Conservation (phyloP, 2,329 filamentous ascomycete species). For the Monosporascus cannonballus region DNA sequence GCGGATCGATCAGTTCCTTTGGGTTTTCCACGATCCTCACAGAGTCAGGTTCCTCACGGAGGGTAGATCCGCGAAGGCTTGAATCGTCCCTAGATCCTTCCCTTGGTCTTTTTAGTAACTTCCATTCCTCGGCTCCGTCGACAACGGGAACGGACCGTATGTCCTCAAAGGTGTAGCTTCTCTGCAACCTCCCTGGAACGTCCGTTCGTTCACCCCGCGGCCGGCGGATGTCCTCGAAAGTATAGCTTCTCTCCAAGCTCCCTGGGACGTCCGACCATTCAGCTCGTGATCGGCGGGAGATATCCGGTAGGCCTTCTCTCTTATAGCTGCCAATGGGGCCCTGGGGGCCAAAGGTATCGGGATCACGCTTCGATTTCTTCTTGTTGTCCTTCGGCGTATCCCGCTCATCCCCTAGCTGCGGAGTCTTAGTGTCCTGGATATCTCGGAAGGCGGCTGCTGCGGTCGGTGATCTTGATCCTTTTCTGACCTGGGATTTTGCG, state of each 20-base stretch:
- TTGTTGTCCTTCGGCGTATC: constrained; percentile 6
- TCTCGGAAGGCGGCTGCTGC: constrained; percentile 9
- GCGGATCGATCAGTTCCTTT: constrained; percentile 32
- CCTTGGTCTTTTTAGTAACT: constrained; percentile 25
- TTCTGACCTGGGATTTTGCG: constrained; percentile 18
- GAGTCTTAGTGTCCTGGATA: constrained; percentile 5
- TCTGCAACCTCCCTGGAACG: constrained; percentile 10
- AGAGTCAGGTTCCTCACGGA: constrained; percentile 20
- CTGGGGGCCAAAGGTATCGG: constrained; percentile 1
- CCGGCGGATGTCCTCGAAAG: constrained; percentile 23
- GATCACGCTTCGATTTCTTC: constrained; percentile 3
- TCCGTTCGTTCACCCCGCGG: constrained; percentile 7
- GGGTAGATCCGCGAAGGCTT: constrained; percentile 22
- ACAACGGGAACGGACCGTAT: constrained; percentile 12
- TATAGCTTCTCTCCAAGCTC: constrained; percentile 18
- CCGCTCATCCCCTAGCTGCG: constrained; percentile 5
- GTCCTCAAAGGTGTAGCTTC: constrained; percentile 23
- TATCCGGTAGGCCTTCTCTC: not conserved
- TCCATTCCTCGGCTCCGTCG: constrained; percentile 24
- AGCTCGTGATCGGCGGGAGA: constrained; percentile 2
- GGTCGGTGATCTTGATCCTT: constrained; percentile 9
- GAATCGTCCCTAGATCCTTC: constrained; percentile 26
- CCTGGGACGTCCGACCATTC: constrained; percentile 4
- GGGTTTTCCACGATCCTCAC: constrained; percentile 34
- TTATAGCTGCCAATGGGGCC: not conserved